Evolutionary conservation across 2,329 filamentous ascomycete genomes (phyloP).

Genomic region (Penicillium rolfsii): DNA sequence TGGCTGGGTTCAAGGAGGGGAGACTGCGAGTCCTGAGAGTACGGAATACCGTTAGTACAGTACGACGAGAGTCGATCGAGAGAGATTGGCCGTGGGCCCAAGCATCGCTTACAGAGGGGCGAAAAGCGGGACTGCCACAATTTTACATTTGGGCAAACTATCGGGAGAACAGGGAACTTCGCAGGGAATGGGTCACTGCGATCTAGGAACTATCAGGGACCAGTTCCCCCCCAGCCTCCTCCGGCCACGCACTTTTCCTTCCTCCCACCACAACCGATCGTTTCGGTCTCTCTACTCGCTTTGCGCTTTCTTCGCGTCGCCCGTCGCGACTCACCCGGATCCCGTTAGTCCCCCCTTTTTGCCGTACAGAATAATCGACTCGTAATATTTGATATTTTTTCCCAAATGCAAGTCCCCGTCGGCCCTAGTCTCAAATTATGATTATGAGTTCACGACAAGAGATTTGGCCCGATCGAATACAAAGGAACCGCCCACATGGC

Average conservation of each 20-base stretch:
- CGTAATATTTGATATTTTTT: conserved; percentile 18
- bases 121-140: conserved; percentile 24
- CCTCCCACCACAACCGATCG: conserved; percentile 18
- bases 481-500: conserved; percentile 5
- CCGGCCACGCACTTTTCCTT: conserved; percentile 30
- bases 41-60: too few relatives aligned
- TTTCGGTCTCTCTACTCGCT: not conserved
- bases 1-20: conserved; percentile 6
- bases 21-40: not conserved
- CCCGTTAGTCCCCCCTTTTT: conserved; percentile 17
- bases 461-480: conserved; percentile 17
- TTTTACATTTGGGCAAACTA: not conserved
- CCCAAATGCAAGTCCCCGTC: conserved; percentile 8
- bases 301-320: not conserved
- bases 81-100: conserved; percentile 27
- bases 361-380: conserved; percentile 28
- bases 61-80: conserved; percentile 18
- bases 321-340: conserved; percentile 7
- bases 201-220: too few relatives aligned
- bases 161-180: not conserved
- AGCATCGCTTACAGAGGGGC: conserved; percentile 31
- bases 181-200: not conserved
- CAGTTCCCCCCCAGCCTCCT: not conserved
- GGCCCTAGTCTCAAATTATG: conserved; percentile 4
- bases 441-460: conserved; percentile 2